Evolutionary conservation across 495 filamentous ascomycete genomes (phyloP).

Genomic region (Tirmania nivea): DNA sequence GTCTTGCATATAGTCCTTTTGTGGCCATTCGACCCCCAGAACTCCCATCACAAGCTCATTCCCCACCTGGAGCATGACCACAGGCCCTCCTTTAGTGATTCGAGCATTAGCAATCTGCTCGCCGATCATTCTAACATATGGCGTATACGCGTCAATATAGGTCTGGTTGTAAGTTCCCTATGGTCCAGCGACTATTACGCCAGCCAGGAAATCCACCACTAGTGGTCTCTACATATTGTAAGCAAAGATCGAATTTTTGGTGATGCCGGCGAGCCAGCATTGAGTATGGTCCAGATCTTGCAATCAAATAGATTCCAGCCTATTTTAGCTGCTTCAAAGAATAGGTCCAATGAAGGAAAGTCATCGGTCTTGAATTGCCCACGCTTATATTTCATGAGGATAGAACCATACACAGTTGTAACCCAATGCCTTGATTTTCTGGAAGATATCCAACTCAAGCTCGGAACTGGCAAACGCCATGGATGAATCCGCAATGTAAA

Average conservation of each 20-base stretch:
- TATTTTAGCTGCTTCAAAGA: conserved; percentile 49
- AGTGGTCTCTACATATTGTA: conserved; percentile 17
- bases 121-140: conserved; percentile 34
- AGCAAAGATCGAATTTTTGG: background rate
- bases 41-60: conserved; percentile 45
- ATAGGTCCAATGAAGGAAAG: conserved; percentile 43
- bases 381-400: conserved; percentile 49
- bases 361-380: conserved; percentile 48
- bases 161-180: conserved; percentile 36
- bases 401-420: conserved; percentile 63
- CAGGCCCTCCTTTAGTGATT: conserved; percentile 56
- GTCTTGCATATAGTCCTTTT: conserved; percentile 39
- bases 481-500: background rate
- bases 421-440: conserved; percentile 58
- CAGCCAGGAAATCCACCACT: conserved; percentile 45
- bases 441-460: conserved; percentile 50
- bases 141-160: conserved; percentile 44
- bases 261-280: conserved; percentile 29
- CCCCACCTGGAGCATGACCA: conserved; percentile 60
- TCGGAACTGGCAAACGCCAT: conserved; percentile 37
- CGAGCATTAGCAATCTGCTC: conserved; percentile 48
- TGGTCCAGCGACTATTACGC: conserved; percentile 38
- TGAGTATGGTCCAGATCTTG: conserved; percentile 48
- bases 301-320: conserved; percentile 53
- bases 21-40: conserved; percentile 27